Evolutionary conservation across 106 monocot genomes (phyloP).

Genomic region (Dendrobium chrysotoxum): DNA sequence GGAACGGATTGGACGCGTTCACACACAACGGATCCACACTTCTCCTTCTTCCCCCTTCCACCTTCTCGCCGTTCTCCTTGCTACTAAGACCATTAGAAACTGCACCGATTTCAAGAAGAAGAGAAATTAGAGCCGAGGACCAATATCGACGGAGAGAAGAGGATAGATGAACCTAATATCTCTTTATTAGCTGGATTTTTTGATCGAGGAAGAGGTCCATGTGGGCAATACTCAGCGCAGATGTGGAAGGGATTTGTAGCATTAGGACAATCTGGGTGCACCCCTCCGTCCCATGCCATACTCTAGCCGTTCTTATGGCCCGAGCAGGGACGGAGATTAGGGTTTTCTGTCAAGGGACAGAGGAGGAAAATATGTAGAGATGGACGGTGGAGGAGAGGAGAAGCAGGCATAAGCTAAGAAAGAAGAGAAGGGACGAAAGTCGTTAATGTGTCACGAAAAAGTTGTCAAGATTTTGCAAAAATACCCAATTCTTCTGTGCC

Average conservation of each 20-base stretch:
- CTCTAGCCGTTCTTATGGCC: not conserved
- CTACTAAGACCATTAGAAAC: constrained; percentile 2
- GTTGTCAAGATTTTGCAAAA: not conserved
- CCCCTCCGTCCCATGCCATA: constrained; percentile 15
- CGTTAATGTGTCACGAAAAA: not conserved
- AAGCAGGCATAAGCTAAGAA: not conserved
- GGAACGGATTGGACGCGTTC: constrained; percentile 27
- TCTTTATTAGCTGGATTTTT: not conserved
- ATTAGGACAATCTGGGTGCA: constrained; percentile 26
- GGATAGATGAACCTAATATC: not conserved
- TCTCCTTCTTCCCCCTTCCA: not conserved
- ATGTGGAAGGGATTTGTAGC: constrained; percentile 39
- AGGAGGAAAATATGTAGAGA: not conserved
- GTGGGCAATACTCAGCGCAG: constrained; percentile 27
- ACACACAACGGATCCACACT: constrained; percentile 11
- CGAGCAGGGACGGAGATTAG: not conserved
- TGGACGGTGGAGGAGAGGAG: not conserved
- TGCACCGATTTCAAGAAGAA: constrained; percentile 2
- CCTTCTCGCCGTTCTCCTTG: not conserved
- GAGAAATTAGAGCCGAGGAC: not conserved
- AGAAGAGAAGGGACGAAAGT: not conserved
- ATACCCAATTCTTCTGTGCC: not conserved
- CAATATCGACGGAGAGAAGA: not conserved
- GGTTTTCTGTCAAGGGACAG: not conserved
- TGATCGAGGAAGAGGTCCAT: not conserved